These are phyloP conservation scores for Zygotorulaspora mrakii DNA, from an alignment of 1,139 yeast species.

Conservation along the genomic window DNA sequence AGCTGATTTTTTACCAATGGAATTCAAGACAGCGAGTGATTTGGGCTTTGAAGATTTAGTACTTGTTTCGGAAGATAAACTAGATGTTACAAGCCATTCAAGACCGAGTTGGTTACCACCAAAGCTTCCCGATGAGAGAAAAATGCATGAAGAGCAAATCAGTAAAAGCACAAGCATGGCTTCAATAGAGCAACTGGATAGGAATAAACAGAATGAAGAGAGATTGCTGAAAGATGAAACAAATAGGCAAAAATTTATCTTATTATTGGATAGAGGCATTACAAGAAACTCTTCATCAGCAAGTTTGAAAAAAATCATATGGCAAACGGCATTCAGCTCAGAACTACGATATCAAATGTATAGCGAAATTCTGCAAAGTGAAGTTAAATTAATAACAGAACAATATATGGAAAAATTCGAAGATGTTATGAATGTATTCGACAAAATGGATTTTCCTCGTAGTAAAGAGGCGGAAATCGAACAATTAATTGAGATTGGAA, in stretches of 20 bases:
- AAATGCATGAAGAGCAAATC: conserved; percentile 44
- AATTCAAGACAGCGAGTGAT: conserved; percentile 37
- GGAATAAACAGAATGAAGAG: conserved; percentile 33
- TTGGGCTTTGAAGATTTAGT: conserved; percentile 46
- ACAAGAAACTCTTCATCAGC: conserved; percentile 38
- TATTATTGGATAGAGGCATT: conserved; percentile 30
- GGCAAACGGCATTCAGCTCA: conserved; percentile 41
- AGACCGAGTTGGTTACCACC: conserved; percentile 54
- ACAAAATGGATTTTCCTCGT: conserved; percentile 30
- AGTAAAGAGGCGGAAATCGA: conserved; percentile 34
- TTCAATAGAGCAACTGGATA: conserved; percentile 38
- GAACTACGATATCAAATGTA: conserved; percentile 38
- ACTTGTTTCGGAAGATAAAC: conserved; percentile 45
- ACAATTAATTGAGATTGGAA: conserved; percentile 24
- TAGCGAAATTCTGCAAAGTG: conserved; percentile 32
- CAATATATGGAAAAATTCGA: conserved; percentile 33
- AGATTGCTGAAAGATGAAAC: conserved; percentile 36
- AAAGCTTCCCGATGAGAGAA: conserved; percentile 41
- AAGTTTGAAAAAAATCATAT: conserved; percentile 41
- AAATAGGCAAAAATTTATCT: conserved; percentile 36
- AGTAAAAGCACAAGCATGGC: conserved; percentile 40
- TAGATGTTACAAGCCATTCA: conserved; percentile 41
- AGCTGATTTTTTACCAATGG: conserved; percentile 38
- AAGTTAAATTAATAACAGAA: conserved; percentile 26
- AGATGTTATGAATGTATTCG: conserved; percentile 31